Evolutionary conservation across 345 rosid species (phyloP).

Genomic region (Ceriops zippeliana): DNA sequence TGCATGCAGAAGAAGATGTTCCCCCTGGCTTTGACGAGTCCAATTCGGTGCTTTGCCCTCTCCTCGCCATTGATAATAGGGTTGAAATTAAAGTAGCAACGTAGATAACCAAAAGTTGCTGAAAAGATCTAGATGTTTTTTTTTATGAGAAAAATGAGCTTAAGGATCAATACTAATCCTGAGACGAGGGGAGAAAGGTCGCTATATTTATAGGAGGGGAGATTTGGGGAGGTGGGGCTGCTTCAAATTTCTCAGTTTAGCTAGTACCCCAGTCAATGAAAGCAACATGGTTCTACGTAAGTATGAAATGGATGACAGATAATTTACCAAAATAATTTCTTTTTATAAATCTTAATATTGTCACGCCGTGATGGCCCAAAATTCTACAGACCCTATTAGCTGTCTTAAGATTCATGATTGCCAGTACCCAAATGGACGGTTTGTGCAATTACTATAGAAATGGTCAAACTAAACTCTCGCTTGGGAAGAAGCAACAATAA

Average conservation of each 20-base stretch:
- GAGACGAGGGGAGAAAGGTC: background rate
- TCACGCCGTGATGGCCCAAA: too few species aligned
- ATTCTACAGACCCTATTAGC: background rate
- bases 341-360: too few species aligned
- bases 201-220: background rate
- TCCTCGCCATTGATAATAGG: constrained; percentile 51
- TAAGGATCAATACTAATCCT: background rate
- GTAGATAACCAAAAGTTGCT: background rate
- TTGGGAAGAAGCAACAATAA: background rate
- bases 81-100: background rate
- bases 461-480: background rate
- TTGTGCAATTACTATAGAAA: constrained; percentile 1
- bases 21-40: constrained; percentile 18
- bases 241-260: background rate
- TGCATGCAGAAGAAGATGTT: constrained; percentile 25
- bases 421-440: background rate
- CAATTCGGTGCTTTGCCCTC: constrained; percentile 42
- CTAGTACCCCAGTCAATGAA: background rate
- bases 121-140: background rate
- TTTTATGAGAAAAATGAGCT: background rate
- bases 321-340: background rate
- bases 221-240: background rate
- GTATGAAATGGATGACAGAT: constrained; percentile 2
- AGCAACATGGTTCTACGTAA: background rate
- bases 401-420: background rate